Conservation (phyloP, 345 rosid genomes). For the Lepidium sativum region DNA sequence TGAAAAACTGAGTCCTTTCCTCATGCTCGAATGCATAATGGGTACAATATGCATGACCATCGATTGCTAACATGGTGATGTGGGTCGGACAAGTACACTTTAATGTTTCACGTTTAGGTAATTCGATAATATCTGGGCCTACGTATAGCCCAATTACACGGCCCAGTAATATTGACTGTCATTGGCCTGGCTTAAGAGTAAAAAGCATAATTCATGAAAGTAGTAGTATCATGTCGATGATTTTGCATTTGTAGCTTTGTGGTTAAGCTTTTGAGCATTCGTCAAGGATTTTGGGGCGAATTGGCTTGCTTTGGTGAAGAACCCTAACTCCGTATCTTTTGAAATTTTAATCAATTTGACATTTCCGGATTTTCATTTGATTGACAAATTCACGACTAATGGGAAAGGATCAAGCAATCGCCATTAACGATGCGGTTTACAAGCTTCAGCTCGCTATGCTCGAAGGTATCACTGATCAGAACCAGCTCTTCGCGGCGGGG, state of each 20-base stretch:
- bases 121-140: not conserved
- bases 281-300: not conserved
- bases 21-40: too few relatives aligned
- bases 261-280: not conserved
- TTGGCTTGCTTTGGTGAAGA: not conserved
- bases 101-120: not conserved
- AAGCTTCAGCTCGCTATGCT: constrained; percentile 58
- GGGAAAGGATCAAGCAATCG: constrained; percentile 26
- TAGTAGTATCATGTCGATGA: too few relatives aligned
- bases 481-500: constrained; percentile 55
- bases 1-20: too few relatives aligned
- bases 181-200: not conserved
- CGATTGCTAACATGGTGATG: too few relatives aligned
- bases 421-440: constrained; percentile 48
- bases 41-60: too few relatives aligned
- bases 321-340: constrained; percentile 3
- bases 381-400: constrained; percentile 8
- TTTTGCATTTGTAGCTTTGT: too few relatives aligned
- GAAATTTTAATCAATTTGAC: not conserved
- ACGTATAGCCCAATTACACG: not conserved
- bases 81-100: too few relatives aligned
- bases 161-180: not conserved
- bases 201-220: not conserved
- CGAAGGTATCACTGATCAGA: constrained; percentile 46
- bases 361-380: not conserved